Conservation (phyloP, 768 basidiomycete species). For the Termitomyces sp. region DNA sequence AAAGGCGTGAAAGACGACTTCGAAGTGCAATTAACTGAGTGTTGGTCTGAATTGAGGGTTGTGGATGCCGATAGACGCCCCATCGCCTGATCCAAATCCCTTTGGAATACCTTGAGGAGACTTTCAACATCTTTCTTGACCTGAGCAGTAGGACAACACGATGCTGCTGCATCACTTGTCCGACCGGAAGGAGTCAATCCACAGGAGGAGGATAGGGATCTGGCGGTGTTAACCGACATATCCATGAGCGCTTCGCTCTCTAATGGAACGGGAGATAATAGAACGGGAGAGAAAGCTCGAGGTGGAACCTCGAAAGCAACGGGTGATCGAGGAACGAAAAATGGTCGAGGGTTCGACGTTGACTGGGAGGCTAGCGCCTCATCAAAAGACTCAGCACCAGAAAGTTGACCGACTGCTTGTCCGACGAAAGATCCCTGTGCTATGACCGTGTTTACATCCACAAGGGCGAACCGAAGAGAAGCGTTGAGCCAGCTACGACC, state of each 20-base stretch:
- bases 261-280: not conserved
- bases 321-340: conserved; percentile 21
- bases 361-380: not conserved
- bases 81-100: conserved; percentile 44
- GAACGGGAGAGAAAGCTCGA: not conserved
- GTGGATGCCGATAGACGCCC: conserved; percentile 2
- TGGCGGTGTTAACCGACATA: not conserved
- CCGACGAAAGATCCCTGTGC: not conserved
- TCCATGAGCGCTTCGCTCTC: not conserved
- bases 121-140: conserved; percentile 43
- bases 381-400: not conserved
- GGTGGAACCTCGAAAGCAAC: not conserved
- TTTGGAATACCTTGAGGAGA: conserved; percentile 46
- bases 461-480: conserved; percentile 56
- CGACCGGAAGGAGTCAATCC: conserved; percentile 5
- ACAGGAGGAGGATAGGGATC: not conserved
- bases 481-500: conserved; percentile 51
- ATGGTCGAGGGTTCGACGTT: conserved; percentile 9
- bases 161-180: not conserved
- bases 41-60: not conserved
- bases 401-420: conserved; percentile 6
- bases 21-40: not conserved
- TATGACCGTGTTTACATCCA: conserved; percentile 35
- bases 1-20: not conserved
- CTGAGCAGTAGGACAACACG: conserved; percentile 40